Conservation (phyloP, 2,329 filamentous ascomycete genomes). For the Fonsecaea nubica region DNA sequence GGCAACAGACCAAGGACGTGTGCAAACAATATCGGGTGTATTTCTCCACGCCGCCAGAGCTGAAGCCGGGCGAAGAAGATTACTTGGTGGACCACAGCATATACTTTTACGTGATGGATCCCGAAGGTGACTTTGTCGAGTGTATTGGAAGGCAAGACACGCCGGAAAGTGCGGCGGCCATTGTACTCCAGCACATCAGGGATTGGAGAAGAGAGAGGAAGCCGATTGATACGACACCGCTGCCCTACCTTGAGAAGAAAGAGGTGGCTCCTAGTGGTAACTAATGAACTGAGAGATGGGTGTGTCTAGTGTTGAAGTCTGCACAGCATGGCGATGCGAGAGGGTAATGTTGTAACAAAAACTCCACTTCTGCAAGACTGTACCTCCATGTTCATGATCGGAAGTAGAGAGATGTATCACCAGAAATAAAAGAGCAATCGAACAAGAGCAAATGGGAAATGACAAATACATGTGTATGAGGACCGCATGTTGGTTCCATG, state of each 20-base stretch:
- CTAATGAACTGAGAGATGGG: slow-evolving; percentile 3
- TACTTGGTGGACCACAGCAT: slow-evolving; percentile 99
- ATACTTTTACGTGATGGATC: slow-evolving; percentile 99
- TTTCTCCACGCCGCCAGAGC: slow-evolving; percentile 87
- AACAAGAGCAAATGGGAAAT: not conserved
- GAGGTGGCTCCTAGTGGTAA: not conserved
- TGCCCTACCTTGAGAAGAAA: slow-evolving; percentile 34
- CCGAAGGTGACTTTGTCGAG: slow-evolving; percentile 97
- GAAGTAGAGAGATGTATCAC: slow-evolving; percentile 11
- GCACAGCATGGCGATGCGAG: slow-evolving; percentile 27
- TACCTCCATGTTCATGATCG: slow-evolving; percentile 9
- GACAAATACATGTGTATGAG: not conserved
- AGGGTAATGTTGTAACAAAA: slow-evolving; percentile 13
- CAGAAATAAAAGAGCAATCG: not conserved
- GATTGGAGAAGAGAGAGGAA: slow-evolving; percentile 68
- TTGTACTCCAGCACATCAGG: slow-evolving; percentile 85
- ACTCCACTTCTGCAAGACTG: slow-evolving; percentile 32
- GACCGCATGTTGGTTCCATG: not conserved
- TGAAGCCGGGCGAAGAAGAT: slow-evolving; percentile 85
- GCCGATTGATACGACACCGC: slow-evolving; percentile 56
- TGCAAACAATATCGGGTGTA: slow-evolving; percentile 98
- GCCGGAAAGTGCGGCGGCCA: slow-evolving; percentile 79
- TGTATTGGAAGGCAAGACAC: slow-evolving; percentile 94
- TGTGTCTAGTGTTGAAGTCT: not conserved
- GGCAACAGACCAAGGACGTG: slow-evolving; percentile 89